These are phyloP conservation scores for Candida silvatica DNA, from an alignment of 805 yeast genomes.

Conservation along the genomic window DNA sequence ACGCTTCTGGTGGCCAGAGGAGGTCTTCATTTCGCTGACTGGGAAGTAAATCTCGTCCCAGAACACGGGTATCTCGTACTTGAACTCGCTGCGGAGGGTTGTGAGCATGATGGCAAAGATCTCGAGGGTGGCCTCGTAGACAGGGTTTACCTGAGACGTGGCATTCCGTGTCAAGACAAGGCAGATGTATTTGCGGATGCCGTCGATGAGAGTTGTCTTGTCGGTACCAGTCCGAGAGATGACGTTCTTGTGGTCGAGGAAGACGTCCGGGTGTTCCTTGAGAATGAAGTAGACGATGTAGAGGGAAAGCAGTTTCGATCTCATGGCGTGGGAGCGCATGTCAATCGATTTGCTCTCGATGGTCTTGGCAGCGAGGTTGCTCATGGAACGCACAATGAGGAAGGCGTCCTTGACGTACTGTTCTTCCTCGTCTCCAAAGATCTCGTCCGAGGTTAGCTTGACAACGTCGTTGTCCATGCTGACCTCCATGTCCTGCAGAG, in stretches of 20 bases:
- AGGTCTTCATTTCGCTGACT: slow-evolving; percentile 82
- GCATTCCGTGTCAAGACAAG: slow-evolving; percentile 83
- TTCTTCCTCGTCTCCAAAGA: slow-evolving; percentile 50
- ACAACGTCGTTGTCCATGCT: slow-evolving; percentile 44
- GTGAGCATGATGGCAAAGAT: slow-evolving; percentile 86
- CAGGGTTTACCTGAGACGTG: slow-evolving; percentile 84
- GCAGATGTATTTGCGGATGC: slow-evolving; percentile 78
- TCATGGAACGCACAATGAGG: slow-evolving; percentile 87
- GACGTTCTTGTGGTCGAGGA: slow-evolving; percentile 49
- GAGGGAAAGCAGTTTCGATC: slow-evolving; percentile 83
- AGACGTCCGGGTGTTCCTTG: slow-evolving; percentile 77
- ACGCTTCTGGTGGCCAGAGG: slow-evolving; percentile 88
- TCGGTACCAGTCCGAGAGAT: slow-evolving; percentile 44
- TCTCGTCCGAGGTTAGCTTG: slow-evolving; percentile 36
- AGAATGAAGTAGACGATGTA: slow-evolving; percentile 83
- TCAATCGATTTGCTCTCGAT: slow-evolving; percentile 71
- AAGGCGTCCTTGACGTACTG: slow-evolving; percentile 83
- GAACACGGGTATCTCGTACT: slow-evolving; percentile 89
- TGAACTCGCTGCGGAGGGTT: slow-evolving; percentile 79
- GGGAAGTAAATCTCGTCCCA: slow-evolving; percentile 92
- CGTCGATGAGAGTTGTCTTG: slow-evolving; percentile 60
- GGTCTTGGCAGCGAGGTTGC: slow-evolving; percentile 80
- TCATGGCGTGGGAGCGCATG: slow-evolving; percentile 84
- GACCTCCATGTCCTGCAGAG: slow-evolving; percentile 50
- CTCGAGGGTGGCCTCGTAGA: slow-evolving; percentile 85